Percentiles rank a stretch among this genome's conserved stretches.
These are phyloP conservation scores for Omphalea diandra DNA, from an alignment of 441 rosid species.

Conservation along the genomic window DNA sequence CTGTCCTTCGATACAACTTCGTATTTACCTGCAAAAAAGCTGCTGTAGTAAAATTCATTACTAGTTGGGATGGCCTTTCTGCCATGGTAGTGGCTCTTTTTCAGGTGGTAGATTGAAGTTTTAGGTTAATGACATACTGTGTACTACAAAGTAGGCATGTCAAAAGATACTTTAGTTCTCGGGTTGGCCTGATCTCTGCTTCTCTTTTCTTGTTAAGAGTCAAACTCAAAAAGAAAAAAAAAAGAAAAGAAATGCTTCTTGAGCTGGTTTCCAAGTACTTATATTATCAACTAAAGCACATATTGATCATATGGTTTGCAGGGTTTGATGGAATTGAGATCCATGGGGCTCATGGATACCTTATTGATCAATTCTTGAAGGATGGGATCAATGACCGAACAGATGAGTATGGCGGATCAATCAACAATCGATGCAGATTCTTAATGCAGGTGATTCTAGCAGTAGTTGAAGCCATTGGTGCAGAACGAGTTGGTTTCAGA, in stretches of 20 bases:
- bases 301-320: constrained; percentile 21
- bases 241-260: background rate
- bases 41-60: background rate
- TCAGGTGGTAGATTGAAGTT: background rate
- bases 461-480: constrained; percentile 53
- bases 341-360: constrained; percentile 91
- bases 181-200: background rate
- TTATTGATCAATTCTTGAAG: constrained; percentile 84
- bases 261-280: background rate
- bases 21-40: background rate
- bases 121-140: background rate
- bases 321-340: constrained; percentile 88
- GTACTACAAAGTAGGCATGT: background rate
- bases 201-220: background rate
- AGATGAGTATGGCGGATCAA: constrained; percentile 76
- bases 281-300: background rate
- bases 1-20: background rate
- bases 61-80: background rate
- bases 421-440: constrained; percentile 69
- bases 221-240: background rate
- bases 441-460: constrained; percentile 53
- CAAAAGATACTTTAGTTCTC: background rate
- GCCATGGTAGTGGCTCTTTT: no score
- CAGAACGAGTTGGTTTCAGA: constrained; percentile 66
- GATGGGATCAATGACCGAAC: constrained; percentile 76